Evolutionary conservation across 192 early-diverging fungal genomes (phyloP).

Genomic region (Gaertneriomyces semiglobifer): DNA sequence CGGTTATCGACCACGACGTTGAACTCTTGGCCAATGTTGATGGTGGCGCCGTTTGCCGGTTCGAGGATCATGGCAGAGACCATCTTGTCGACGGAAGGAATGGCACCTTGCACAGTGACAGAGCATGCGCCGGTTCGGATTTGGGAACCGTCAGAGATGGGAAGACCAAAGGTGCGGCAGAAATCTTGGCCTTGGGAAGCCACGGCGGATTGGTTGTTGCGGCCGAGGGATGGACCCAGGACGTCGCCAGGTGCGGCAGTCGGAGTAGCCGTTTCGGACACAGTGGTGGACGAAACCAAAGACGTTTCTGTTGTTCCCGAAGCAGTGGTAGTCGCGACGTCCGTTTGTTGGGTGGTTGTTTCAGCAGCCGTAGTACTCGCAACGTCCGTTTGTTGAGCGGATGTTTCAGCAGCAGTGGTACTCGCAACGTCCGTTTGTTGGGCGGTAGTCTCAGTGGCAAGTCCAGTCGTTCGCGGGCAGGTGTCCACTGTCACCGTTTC

Average conservation of each 20-base stretch:
- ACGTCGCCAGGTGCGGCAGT: neutral
- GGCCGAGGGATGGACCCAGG: too few relatives aligned
- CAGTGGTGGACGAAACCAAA: neutral
- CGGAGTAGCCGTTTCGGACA: neutral
- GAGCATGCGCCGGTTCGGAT: conserved; percentile 25
- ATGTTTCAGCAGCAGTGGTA: conserved; percentile 38
- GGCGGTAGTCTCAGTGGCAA: too few relatives aligned
- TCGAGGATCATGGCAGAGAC: conserved; percentile 36
- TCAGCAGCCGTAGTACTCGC: conserved; percentile 35
- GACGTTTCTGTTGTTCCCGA: neutral
- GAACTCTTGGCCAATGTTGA: conserved; percentile 22
- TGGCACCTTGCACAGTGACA: conserved; percentile 22
- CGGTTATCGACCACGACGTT: conserved; percentile 30
- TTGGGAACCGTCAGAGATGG: conserved; percentile 24
- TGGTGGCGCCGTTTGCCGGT: conserved; percentile 30
- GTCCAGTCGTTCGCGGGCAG: too few relatives aligned
- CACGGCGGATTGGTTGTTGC: conserved; percentile 1
- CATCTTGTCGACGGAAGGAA: conserved; percentile 39
- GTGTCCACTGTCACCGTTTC: too few relatives aligned
- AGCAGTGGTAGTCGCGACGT: neutral
- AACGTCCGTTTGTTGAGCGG: conserved; percentile 23
- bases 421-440: conserved; percentile 2
- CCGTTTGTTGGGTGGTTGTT: neutral
- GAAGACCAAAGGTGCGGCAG: conserved; percentile 7
- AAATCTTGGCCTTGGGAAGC: conserved; percentile 6